Conservation (phyloP, 768 basidiomycete species). For the Lepiota brunneoincarnata region DNA sequence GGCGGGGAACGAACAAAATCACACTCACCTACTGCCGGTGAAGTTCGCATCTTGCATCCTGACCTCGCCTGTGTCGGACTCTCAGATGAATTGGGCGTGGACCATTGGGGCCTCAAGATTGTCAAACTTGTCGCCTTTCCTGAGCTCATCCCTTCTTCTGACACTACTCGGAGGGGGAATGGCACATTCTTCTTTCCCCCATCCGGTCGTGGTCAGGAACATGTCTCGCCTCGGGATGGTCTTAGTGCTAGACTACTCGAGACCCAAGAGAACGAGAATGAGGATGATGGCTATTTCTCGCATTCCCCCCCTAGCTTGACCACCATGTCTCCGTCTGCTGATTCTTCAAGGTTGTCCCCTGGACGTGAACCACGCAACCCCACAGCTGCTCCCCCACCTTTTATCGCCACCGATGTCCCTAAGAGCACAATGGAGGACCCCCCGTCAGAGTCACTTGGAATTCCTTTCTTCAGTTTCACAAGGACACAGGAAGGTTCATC, state of each 20-base stretch:
- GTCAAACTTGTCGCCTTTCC: conserved; percentile 77
- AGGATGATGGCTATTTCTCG: conserved; percentile 61
- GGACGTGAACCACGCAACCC: neutral
- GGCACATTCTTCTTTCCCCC: conserved; percentile 12
- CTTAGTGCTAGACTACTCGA: conserved; percentile 17
- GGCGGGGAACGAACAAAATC: conserved; percentile 31
- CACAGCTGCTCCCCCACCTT: conserved; percentile 10
- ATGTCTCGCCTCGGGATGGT: conserved; percentile 13
- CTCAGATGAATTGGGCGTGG: conserved; percentile 58
- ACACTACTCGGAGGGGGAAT: no score
- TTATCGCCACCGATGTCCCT: neutral
- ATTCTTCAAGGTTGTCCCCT: conserved; percentile 13
- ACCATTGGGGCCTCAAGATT: conserved; percentile 75
- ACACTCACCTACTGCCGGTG: conserved; percentile 51
- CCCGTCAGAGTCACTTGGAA: conserved; percentile 18
- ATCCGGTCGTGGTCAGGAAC: conserved; percentile 11
- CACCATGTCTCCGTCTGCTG: conserved; percentile 41
- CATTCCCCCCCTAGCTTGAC: conserved; percentile 47
- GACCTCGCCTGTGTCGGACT: conserved; percentile 78
- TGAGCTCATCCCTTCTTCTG: conserved; percentile 52
- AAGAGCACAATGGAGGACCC: conserved; percentile 4
- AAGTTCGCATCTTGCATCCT: conserved; percentile 63
- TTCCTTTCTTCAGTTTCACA: conserved; percentile 82
- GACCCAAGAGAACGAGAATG: conserved; percentile 20
- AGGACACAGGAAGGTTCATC: conserved; percentile 75